Evolutionary conservation across 495 filamentous ascomycete species (phyloP).

Genomic region (Glarea lozoyensis): DNA sequence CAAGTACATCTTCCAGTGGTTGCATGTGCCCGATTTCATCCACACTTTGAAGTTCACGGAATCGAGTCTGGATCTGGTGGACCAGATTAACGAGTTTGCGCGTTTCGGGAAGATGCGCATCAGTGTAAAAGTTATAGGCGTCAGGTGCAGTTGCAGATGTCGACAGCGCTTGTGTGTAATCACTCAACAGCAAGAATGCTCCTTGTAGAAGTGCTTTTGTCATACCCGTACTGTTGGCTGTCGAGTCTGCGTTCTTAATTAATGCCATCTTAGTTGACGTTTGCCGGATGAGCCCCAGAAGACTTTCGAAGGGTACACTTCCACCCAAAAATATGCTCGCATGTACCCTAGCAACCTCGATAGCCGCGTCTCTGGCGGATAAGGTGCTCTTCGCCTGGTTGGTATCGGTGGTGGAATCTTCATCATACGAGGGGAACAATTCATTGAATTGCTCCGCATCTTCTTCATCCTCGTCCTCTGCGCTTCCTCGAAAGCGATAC

Average conservation of each 20-base stretch:
- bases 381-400: slow-evolving; percentile 12
- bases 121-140: slow-evolving; percentile 82
- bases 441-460: slow-evolving; percentile 67
- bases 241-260: slow-evolving; percentile 3
- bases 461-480: slow-evolving; percentile 65
- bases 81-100: slow-evolving; percentile 59
- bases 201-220: slow-evolving; percentile 51
- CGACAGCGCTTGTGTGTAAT: slow-evolving; percentile 44
- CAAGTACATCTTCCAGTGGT: slow-evolving; percentile 63
- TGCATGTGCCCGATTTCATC: slow-evolving; percentile 51
- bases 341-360: slow-evolving; percentile 36
- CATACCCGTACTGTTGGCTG: slow-evolving; percentile 14
- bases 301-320: slow-evolving; percentile 24
- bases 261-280: slow-evolving; percentile 23
- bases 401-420: slow-evolving; percentile 12
- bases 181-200: slow-evolving; percentile 53
- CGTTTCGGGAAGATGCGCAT: slow-evolving; percentile 65
- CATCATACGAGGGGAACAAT: slow-evolving; percentile 73
- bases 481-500: slow-evolving; percentile 71
- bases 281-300: slow-evolving; percentile 28
- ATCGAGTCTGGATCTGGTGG: slow-evolving; percentile 55
- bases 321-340: slow-evolving; percentile 37
- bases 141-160: slow-evolving; percentile 22
- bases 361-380: slow-evolving; percentile 33
- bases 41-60: slow-evolving; percentile 54